These are phyloP conservation scores for Trichothecium sympodiale DNA, from an alignment of 2,329 filamentous ascomycete genomes.

Conservation along the genomic window DNA sequence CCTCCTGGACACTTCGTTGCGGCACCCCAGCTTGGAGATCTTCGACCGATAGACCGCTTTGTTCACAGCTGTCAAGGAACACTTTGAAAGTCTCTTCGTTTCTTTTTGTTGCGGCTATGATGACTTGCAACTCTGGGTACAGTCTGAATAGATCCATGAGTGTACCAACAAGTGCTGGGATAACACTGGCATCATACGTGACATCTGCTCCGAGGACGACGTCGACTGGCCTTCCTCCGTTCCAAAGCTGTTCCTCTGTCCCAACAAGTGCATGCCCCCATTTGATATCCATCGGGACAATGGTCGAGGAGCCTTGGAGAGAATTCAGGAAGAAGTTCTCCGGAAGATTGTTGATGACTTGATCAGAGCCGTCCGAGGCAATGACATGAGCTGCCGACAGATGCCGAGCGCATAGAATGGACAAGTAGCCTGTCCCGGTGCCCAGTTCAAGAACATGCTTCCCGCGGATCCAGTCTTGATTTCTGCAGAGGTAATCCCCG, in stretches of 20 bases:
- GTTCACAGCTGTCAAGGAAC: conserved; percentile 49
- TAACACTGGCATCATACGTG: conserved; percentile 59
- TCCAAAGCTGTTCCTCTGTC: conserved; percentile 44
- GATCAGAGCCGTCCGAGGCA: conserved; percentile 64
- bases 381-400: conserved; percentile 48
- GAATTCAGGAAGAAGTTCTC: conserved; percentile 60
- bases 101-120: conserved; percentile 61
- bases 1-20: conserved; percentile 32
- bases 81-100: conserved; percentile 57
- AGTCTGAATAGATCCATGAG: conserved; percentile 49
- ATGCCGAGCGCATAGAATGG: conserved; percentile 61
- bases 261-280: conserved; percentile 54
- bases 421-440: conserved; percentile 65
- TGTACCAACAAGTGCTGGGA: conserved; percentile 54
- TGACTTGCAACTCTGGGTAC: conserved; percentile 43
- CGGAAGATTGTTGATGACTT: conserved; percentile 55
- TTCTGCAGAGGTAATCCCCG: conserved; percentile 52
- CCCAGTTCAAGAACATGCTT: conserved; percentile 62
- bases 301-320: conserved; percentile 35
- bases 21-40: conserved; percentile 31
- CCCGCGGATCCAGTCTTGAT: conserved; percentile 31
- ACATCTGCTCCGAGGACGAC: conserved; percentile 67
- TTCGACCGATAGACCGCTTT: conserved; percentile 29
- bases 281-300: conserved; percentile 44
- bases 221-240: conserved; percentile 38